phyloP scores from a whole-genome alignment of 176 grass and related monocot species.

The Phoenix dactylifera region DNA sequence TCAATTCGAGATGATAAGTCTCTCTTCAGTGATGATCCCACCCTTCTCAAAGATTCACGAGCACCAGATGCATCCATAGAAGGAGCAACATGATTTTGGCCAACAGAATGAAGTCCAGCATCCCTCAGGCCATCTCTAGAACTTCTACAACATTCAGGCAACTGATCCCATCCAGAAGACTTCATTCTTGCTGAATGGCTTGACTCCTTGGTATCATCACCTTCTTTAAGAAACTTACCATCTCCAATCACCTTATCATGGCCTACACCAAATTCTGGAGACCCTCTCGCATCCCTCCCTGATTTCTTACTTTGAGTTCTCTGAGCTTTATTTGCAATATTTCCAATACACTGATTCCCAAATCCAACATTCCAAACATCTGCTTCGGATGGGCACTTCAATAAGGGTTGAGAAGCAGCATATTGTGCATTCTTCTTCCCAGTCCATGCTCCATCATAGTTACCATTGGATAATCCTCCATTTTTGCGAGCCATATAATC shows the following conservation, averaged over 20 bases:
- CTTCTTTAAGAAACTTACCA: slow-evolving; percentile 15
- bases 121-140: slow-evolving; percentile 27
- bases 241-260: not conserved
- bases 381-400: slow-evolving; percentile 29
- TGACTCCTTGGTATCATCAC: slow-evolving; percentile 27
- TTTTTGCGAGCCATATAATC: slow-evolving; percentile 25
- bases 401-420: slow-evolving; percentile 22
- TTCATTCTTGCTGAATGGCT: slow-evolving; percentile 29
- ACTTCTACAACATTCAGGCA: slow-evolving; percentile 37
- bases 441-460: slow-evolving; percentile 19
- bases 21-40: slow-evolving; percentile 23
- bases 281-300: slow-evolving; percentile 18
- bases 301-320: slow-evolving; percentile 13
- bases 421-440: slow-evolving; percentile 16
- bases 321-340: slow-evolving; percentile 11
- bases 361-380: slow-evolving; percentile 28
- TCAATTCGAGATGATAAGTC: slow-evolving; percentile 32
- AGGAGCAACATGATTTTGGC: slow-evolving; percentile 16
- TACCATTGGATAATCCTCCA: slow-evolving; percentile 6
- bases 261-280: slow-evolving; percentile 17
- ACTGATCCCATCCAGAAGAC: slow-evolving; percentile 62
- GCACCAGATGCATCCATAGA: slow-evolving; percentile 24
- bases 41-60: slow-evolving; percentile 18
- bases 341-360: slow-evolving; percentile 13
- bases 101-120: slow-evolving; percentile 17